A percentile compares a stretch with the other conserved stretches of the same genome.
Conservation (phyloP, 1,284 basidiomycete species). For the Austroboletus novae-zelandiae region DNA sequence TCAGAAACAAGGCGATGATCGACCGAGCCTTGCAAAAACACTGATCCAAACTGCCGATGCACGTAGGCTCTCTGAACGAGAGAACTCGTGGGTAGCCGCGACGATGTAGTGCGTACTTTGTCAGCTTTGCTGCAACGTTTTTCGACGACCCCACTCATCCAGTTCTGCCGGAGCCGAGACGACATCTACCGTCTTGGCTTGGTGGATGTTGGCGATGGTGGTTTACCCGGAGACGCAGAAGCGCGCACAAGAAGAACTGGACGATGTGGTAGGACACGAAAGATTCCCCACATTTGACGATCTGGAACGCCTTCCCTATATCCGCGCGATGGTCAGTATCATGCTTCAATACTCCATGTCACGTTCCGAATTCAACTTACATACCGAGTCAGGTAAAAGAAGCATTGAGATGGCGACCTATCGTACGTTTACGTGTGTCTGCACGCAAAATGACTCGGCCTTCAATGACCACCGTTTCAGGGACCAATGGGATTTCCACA, state of each 20-base stretch:
- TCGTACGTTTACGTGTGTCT: background rate
- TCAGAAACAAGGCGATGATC: constrained; percentile 3
- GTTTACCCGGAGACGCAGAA: constrained; percentile 36
- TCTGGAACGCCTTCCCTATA: constrained; percentile 6
- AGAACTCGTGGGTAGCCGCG: constrained; percentile 9
- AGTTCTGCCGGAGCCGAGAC: constrained; percentile 7
- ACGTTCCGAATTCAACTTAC: background rate
- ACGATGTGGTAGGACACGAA: constrained; percentile 32
- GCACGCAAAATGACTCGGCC: background rate
- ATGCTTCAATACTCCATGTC: too few species aligned
- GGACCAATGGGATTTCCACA: constrained; percentile 6
- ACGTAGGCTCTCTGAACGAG: constrained; percentile 6
- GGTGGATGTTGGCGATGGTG: constrained; percentile 41
- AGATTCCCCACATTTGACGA: constrained; percentile 6
- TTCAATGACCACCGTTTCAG: background rate
- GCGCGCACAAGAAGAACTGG: constrained; percentile 40
- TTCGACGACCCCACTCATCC: background rate
- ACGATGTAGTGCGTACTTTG: constrained; percentile 7
- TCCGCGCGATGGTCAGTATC: constrained; percentile 8
- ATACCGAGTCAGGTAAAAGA: constrained; percentile 1
- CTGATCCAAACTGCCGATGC: constrained; percentile 5
- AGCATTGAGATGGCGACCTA: constrained; percentile 8
- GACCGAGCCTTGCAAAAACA: background rate
- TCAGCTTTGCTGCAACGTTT: background rate
- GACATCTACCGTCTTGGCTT: constrained; percentile 11